Conservation (phyloP, 768 basidiomycete species). For the Trichaptum fuscoviolaceum region DNA sequence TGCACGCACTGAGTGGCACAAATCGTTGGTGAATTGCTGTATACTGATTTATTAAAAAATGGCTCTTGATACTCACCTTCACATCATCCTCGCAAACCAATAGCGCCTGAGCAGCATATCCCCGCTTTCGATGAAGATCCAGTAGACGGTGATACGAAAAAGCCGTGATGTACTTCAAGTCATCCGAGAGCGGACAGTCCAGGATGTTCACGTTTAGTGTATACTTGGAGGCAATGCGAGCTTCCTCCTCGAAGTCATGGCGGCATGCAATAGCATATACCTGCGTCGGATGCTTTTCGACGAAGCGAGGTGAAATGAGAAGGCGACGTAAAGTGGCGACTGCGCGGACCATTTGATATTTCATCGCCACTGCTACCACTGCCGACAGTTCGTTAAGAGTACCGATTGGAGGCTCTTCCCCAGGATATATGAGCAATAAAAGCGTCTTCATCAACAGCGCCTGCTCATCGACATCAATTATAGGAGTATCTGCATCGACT, state of each 20-base stretch:
- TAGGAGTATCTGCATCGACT: constrained; percentile 26
- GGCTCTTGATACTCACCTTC: constrained; percentile 21
- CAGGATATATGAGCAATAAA: constrained; percentile 58
- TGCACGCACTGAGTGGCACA: constrained; percentile 42
- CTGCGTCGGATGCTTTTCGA: constrained; percentile 44
- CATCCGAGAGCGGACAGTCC: constrained; percentile 53
- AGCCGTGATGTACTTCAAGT: constrained; percentile 62
- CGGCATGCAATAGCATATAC: constrained; percentile 70
- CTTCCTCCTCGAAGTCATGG: constrained; percentile 59
- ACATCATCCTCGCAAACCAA: constrained; percentile 42
- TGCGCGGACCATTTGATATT: constrained; percentile 56
- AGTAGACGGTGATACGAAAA: constrained; percentile 63
- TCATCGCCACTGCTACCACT: constrained; percentile 49
- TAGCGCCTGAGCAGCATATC: constrained; percentile 41
- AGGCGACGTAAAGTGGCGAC: constrained; percentile 43
- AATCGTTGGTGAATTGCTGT: background rate
- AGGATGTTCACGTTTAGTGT: constrained; percentile 51
- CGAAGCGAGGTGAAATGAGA: constrained; percentile 46
- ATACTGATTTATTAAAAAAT: background rate
- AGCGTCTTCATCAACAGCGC: constrained; percentile 40
- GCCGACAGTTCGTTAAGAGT: constrained; percentile 49
- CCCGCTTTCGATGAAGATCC: constrained; percentile 51
- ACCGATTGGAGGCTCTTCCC: constrained; percentile 45
- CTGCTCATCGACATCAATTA: constrained; percentile 54
- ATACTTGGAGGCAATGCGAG: constrained; percentile 51